phyloP scores from a whole-genome alignment of 371 early-diverging fungal species.

The Caulochytrium protostelioides region DNA sequence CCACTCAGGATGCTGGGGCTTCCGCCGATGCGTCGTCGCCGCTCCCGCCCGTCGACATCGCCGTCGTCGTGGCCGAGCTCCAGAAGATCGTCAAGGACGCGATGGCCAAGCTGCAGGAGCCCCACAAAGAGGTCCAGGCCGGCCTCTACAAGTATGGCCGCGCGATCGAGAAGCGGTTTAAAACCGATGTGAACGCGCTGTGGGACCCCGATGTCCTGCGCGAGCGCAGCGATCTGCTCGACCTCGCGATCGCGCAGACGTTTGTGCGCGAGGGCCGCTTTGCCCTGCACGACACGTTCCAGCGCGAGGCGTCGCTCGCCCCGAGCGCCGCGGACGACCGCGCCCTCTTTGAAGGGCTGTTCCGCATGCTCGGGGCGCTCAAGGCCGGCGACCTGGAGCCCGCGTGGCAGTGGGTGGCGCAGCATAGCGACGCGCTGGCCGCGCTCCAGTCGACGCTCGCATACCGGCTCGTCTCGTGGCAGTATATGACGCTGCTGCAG shows the following conservation, averaged over 20 bases:
- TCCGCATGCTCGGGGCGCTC: conserved; percentile 25
- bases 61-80: conserved; percentile 4
- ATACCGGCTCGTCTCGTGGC: conserved; percentile 57
- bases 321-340: too few species aligned
- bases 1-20: conserved; percentile 11
- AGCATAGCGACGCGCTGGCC: conserved; percentile 31
- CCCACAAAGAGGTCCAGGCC: conserved; percentile 43
- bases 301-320: conserved; percentile 15
- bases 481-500: conserved; percentile 47
- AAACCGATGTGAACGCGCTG: conserved; percentile 8
- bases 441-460: conserved; percentile 45
- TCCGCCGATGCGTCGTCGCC: conserved; percentile 9
- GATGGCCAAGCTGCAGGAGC: conserved; percentile 13
- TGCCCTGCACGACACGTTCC: conserved; percentile 40
- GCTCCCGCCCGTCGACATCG: conserved; percentile 8
- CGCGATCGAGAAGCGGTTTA: conserved; percentile 46
- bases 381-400: conserved; percentile 19
- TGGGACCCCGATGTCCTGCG: conserved; percentile 15
- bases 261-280: conserved; percentile 76
- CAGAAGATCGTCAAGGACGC: conserved; percentile 2
- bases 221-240: conserved; percentile 26
- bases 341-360: conserved; percentile 45
- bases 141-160: conserved; percentile 45
- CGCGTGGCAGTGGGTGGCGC: conserved; percentile 53
- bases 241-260: conserved; percentile 41